Evolutionary conservation across 164 flowering plant genomes (phyloP).

Genomic region (Aristolochia fimbriata): DNA sequence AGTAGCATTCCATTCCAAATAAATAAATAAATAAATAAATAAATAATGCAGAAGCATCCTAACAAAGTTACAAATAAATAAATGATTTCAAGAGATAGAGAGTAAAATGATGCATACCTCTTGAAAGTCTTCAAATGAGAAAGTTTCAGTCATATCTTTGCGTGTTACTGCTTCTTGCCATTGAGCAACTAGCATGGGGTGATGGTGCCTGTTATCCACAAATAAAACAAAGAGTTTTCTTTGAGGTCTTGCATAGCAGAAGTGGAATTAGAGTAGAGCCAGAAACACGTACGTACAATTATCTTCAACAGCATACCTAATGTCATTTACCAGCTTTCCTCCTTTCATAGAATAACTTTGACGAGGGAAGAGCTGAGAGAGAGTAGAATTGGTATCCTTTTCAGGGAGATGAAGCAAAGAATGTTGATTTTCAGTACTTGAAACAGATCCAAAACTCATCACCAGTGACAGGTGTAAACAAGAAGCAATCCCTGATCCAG

Average conservation of each 20-base stretch:
- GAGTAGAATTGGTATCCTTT: slow-evolving; percentile 21
- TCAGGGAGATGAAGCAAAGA: slow-evolving; percentile 19
- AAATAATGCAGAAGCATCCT: too few species aligned
- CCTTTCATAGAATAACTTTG: slow-evolving; percentile 82
- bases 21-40: too few species aligned
- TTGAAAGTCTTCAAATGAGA: slow-evolving; percentile 61
- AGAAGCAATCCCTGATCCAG: slow-evolving; percentile 53
- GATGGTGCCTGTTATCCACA: slow-evolving; percentile 45
- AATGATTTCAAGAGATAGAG: too few species aligned
- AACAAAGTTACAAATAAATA: neutral
- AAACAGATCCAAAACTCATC: slow-evolving; percentile 59
- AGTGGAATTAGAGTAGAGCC: neutral
- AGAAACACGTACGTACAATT: neutral
- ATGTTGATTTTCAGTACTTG: slow-evolving; percentile 21
- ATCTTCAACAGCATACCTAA: slow-evolving; percentile 39
- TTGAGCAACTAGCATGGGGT: slow-evolving; percentile 76
- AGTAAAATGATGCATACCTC: slow-evolving; percentile 30
- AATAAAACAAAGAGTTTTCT: slow-evolving; percentile 1
- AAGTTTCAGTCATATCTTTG: slow-evolving; percentile 52
- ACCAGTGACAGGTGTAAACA: slow-evolving; percentile 72
- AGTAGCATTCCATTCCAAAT: neutral
- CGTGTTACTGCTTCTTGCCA: slow-evolving; percentile 91
- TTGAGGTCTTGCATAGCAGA: neutral
- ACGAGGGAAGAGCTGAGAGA: slow-evolving; percentile 46
- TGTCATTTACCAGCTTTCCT: slow-evolving; percentile 31